phyloP scores from a whole-genome alignment of 179 eudicot genomes.

The Silene vulgaris region DNA sequence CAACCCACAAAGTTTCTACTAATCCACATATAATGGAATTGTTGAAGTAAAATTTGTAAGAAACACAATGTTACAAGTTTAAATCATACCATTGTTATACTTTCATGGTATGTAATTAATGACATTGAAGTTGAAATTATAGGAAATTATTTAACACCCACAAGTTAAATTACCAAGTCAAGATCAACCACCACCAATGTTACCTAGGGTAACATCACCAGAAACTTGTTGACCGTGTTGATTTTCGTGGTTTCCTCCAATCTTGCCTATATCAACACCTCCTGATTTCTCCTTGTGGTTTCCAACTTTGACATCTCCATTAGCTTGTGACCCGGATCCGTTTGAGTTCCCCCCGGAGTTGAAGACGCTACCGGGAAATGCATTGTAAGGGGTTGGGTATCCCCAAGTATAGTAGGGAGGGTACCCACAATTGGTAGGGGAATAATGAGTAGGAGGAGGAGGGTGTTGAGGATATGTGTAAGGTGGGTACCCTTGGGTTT shows the following conservation, averaged over 20 bases:
- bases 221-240: constrained; percentile 11
- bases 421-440: constrained; percentile 21
- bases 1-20: constrained; percentile 10
- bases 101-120: constrained; percentile 1
- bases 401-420: constrained; percentile 35
- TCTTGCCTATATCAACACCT: constrained; percentile 16
- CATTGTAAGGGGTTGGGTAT: constrained; percentile 30
- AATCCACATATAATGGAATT: constrained; percentile 14
- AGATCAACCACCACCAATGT: constrained; percentile 18
- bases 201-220: constrained; percentile 23
- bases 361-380: constrained; percentile 22
- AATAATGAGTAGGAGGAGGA: constrained; percentile 16
- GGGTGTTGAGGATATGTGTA: constrained; percentile 14
- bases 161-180: background rate
- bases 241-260: constrained; percentile 22
- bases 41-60: constrained; percentile 10
- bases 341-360: constrained; percentile 29
- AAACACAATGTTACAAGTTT: constrained; percentile 8
- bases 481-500: constrained; percentile 25
- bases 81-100: constrained; percentile 8
- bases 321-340: constrained; percentile 27
- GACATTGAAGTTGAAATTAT: background rate
- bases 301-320: constrained; percentile 25
- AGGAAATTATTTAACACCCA: background rate
- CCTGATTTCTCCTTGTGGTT: constrained; percentile 22